Percentiles rank a stretch among this genome's conserved stretches.
Conservation (phyloP, 495 filamentous ascomycete genomes). For the Hypoxylon fuscum region DNA sequence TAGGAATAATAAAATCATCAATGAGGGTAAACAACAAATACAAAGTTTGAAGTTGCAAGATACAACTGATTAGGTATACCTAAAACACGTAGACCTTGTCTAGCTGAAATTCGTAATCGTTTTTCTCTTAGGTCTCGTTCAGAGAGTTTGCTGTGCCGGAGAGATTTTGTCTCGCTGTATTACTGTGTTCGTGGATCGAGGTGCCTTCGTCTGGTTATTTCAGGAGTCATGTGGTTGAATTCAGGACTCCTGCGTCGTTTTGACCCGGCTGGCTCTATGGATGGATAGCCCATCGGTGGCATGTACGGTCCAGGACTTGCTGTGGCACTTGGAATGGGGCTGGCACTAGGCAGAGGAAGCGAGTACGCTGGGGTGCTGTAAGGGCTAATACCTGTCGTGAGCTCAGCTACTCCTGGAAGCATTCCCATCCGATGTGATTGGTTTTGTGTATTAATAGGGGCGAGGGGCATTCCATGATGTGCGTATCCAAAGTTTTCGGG, state of each 20-base stretch:
- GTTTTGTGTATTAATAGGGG: constrained; percentile 53
- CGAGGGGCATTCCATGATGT: constrained; percentile 46
- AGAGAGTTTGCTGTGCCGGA: too few relatives aligned
- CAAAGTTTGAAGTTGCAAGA: too few relatives aligned
- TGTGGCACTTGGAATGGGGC: constrained; percentile 49
- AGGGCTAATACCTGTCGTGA: constrained; percentile 64
- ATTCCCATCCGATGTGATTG: constrained; percentile 45
- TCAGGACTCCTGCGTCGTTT: constrained; percentile 57
- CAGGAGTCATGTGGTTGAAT: constrained; percentile 45
- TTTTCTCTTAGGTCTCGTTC: neutral
- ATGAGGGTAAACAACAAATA: too few relatives aligned
- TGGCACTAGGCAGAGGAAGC: constrained; percentile 46
- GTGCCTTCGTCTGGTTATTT: constrained; percentile 56
- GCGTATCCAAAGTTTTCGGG: constrained; percentile 46
- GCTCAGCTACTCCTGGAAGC: constrained; percentile 62
- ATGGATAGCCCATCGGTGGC: constrained; percentile 49
- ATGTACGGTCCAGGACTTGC: constrained; percentile 55
- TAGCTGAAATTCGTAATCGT: constrained; percentile 7
- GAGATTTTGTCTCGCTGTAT: constrained; percentile 37
- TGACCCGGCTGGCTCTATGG: constrained; percentile 40
- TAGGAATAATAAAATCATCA: too few relatives aligned
- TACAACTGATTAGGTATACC: too few relatives aligned
- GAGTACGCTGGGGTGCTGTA: constrained; percentile 64
- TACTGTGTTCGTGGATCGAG: constrained; percentile 40
- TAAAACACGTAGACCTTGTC: too few relatives aligned